phyloP scores from a whole-genome alignment of 1,284 basidiomycete genomes.

The Malassezia pachydermatis region DNA sequence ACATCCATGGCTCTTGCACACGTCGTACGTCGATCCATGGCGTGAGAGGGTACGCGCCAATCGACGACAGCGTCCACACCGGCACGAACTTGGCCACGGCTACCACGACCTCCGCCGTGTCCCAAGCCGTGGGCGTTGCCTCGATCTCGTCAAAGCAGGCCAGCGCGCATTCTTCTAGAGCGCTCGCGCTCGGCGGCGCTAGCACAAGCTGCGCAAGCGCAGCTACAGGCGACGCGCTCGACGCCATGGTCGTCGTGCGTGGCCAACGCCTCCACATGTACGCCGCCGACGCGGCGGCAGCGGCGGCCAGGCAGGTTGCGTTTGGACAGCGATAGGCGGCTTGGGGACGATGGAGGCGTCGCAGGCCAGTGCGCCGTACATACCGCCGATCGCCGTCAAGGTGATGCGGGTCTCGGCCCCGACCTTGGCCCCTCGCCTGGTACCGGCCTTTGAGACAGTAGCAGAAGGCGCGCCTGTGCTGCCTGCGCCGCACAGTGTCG shows the following conservation, averaged over 20 bases:
- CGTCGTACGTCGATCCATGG: background rate
- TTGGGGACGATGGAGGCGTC: conserved; percentile 2
- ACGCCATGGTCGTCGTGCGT: background rate
- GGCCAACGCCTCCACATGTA: background rate
- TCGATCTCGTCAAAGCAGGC: too few relatives aligned
- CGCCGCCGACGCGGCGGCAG: background rate
- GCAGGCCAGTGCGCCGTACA: background rate
- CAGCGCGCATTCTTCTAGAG: too few relatives aligned
- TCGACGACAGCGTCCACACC: background rate
- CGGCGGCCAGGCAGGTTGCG: background rate
- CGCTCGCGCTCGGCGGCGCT: too few relatives aligned
- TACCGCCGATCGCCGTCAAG: conserved; percentile 13
- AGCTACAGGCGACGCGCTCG: background rate
- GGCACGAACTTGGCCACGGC: conserved; percentile 4
- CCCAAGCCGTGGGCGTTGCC: too few relatives aligned
- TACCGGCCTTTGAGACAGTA: conserved; percentile 8
- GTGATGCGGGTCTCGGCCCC: conserved; percentile 17
- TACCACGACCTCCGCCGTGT: background rate
- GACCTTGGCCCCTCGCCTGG: background rate
- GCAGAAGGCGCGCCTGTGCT: background rate
- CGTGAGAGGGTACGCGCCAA: background rate
- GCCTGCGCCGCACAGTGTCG: background rate
- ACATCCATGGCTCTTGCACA: background rate
- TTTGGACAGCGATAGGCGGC: too few relatives aligned
- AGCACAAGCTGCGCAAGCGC: background rate